Conservation (phyloP, 2,329 filamentous ascomycete species). For the Fusarium drepaniforme region DNA sequence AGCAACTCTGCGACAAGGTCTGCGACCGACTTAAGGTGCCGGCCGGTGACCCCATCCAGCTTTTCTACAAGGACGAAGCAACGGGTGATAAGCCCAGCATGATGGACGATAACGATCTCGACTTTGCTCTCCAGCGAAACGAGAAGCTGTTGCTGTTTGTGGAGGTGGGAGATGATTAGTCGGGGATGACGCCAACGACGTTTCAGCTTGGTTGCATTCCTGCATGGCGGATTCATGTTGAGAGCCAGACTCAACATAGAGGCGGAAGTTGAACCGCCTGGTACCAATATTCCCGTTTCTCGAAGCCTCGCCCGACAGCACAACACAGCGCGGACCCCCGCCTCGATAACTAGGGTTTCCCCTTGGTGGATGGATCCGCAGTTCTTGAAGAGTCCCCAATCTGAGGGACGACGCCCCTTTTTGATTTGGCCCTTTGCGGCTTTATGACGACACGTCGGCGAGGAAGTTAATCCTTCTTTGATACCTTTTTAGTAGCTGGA, state of each 20-base stretch:
- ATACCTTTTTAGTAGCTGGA: slow-evolving; percentile 47
- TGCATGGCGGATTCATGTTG: slow-evolving; percentile 18
- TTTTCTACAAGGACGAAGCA: slow-evolving; percentile 89
- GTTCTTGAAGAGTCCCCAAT: slow-evolving; percentile 30
- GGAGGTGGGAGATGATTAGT: slow-evolving; percentile 56
- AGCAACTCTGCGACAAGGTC: slow-evolving; percentile 85
- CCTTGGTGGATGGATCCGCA: slow-evolving; percentile 33
- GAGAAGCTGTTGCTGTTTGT: slow-evolving; percentile 87
- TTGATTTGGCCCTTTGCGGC: slow-evolving; percentile 26
- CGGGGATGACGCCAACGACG: slow-evolving; percentile 23
- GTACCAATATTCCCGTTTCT: slow-evolving; percentile 15
- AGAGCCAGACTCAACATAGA: slow-evolving; percentile 20
- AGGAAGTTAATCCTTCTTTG: slow-evolving; percentile 44
- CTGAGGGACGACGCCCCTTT: slow-evolving; percentile 25
- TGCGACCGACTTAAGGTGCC: slow-evolving; percentile 84
- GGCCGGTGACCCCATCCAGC: slow-evolving; percentile 75
- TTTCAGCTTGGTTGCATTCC: slow-evolving; percentile 38
- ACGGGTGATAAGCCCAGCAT: slow-evolving; percentile 81
- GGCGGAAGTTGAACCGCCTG: slow-evolving; percentile 7
- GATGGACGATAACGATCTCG: slow-evolving; percentile 83
- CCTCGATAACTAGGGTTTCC: slow-evolving; percentile 18
- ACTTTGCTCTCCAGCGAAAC: slow-evolving; percentile 84
- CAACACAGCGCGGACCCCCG: slow-evolving; percentile 24
- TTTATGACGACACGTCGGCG: slow-evolving; percentile 43
- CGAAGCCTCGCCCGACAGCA: slow-evolving; percentile 8